These are phyloP conservation scores for Eimeria acervulina DNA, from an alignment of 169 alveolate genomes.

Conservation along the genomic window DNA sequence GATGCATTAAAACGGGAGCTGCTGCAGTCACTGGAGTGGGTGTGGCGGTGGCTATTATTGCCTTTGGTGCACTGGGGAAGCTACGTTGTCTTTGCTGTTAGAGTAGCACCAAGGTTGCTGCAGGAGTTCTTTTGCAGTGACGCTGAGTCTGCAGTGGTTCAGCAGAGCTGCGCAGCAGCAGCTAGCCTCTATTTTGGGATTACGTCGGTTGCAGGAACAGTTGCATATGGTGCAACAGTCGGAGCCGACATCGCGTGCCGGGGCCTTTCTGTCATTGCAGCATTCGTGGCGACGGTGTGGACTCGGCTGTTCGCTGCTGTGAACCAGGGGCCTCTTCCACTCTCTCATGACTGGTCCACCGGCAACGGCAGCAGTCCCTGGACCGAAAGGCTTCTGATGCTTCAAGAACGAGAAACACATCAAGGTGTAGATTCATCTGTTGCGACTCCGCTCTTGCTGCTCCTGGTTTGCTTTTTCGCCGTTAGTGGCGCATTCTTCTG, in stretches of 20 bases:
- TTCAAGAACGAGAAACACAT: conserved; percentile 36
- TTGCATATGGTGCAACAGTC: background rate
- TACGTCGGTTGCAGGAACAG: background rate
- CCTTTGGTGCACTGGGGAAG: conserved; percentile 9
- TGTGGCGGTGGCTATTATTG: conserved; percentile 10
- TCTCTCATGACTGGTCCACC: conserved; percentile 20
- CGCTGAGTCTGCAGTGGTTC: conserved; percentile 62
- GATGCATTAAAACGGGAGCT: background rate
- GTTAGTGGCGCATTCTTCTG: conserved; percentile 35
- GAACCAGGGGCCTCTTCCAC: background rate
- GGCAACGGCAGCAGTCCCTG: conserved; percentile 59
- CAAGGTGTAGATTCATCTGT: background rate
- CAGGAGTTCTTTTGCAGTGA: conserved; percentile 42
- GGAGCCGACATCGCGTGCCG: conserved; percentile 5
- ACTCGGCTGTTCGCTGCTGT: background rate
- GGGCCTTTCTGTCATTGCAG: background rate
- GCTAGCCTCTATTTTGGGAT: background rate
- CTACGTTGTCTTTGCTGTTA: background rate
- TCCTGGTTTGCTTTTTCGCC: background rate
- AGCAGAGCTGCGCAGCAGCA: conserved; percentile 78
- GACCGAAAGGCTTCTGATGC: conserved; percentile 13
- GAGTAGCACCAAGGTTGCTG: conserved; percentile 6
- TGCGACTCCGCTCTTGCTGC: background rate
- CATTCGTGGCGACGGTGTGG: conserved; percentile 26
- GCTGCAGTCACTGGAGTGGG: conserved; percentile 34